phyloP scores from a whole-genome alignment of 768 basidiomycete genomes.

The Suillus bovinus region DNA sequence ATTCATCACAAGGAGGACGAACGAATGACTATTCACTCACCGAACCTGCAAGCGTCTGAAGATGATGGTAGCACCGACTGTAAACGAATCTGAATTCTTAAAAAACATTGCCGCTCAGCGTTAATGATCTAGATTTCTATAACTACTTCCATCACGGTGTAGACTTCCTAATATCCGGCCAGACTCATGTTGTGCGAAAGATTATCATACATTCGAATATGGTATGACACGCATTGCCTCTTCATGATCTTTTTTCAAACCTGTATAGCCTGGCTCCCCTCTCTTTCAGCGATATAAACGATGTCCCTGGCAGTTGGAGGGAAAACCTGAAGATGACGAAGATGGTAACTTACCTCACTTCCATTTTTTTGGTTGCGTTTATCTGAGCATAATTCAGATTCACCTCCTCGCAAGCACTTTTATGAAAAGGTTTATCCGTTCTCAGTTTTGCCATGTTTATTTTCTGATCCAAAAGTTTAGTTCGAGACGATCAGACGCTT shows the following conservation, averaged over 20 bases:
- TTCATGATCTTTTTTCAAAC: constrained; percentile 7
- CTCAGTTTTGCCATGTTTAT: not conserved
- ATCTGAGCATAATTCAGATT: constrained; percentile 45
- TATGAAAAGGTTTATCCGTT: constrained; percentile 58
- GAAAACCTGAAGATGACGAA: constrained; percentile 78
- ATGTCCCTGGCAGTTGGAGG: constrained; percentile 89
- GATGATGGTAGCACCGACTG: constrained; percentile 53
- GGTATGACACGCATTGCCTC: constrained; percentile 43
- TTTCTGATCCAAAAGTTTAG: constrained; percentile 35
- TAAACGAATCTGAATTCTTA: constrained; percentile 25
- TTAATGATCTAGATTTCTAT: constrained; percentile 65
- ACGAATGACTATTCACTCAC: constrained; percentile 81
- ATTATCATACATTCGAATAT: constrained; percentile 87
- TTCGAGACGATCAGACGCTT: constrained; percentile 81
- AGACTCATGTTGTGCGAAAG: constrained; percentile 75
- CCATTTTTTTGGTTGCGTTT: not conserved
- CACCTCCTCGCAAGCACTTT: constrained; percentile 73
- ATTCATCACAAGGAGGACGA: constrained; percentile 89
- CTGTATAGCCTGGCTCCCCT: constrained; percentile 75
- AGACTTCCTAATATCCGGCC: constrained; percentile 79
- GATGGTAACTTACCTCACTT: constrained; percentile 50
- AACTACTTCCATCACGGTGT: constrained; percentile 93
- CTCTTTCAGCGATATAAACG: constrained; percentile 90
- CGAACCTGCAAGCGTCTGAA: constrained; percentile 40
- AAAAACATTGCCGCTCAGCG: constrained; percentile 11